Conservation (phyloP, 495 filamentous ascomycete genomes). For the Sporormia fimetaria region DNA sequence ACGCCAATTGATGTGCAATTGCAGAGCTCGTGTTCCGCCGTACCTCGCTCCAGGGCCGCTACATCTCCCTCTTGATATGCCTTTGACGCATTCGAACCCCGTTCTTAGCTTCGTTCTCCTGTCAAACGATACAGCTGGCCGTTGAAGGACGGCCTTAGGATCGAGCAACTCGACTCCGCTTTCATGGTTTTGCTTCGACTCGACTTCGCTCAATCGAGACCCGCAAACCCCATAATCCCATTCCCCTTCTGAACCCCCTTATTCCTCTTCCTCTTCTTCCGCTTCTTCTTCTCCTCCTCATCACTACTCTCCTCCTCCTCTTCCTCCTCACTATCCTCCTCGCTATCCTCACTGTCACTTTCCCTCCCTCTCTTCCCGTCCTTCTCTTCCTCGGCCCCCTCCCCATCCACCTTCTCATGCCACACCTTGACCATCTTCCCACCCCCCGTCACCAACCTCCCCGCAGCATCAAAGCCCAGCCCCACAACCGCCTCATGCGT, state of each 20-base stretch:
- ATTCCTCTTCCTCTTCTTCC: conserved; percentile 47
- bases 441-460: conserved; percentile 77
- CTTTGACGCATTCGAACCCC: no score
- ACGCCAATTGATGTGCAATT: no score
- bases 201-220: conserved; percentile 43
- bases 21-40: no score
- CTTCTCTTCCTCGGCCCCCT: conserved; percentile 35
- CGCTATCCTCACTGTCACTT: conserved; percentile 34
- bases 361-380: conserved; percentile 27
- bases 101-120: no score
- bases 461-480: conserved; percentile 68
- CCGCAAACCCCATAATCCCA: conserved; percentile 52
- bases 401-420: conserved; percentile 47
- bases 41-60: no score
- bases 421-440: conserved; percentile 78
- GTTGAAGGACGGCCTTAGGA: background rate
- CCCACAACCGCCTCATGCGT: conserved; percentile 71
- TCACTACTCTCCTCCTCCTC: conserved; percentile 37
- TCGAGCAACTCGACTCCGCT: background rate
- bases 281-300: conserved; percentile 28
- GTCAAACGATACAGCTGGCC: no score
- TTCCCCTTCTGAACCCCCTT: conserved; percentile 46
- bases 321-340: conserved; percentile 32
- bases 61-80: no score
- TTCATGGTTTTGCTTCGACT: background rate